Evolutionary conservation across 2,329 filamentous ascomycete species (phyloP).

Genomic region (Stachybotrys chlorohalonatus): DNA sequence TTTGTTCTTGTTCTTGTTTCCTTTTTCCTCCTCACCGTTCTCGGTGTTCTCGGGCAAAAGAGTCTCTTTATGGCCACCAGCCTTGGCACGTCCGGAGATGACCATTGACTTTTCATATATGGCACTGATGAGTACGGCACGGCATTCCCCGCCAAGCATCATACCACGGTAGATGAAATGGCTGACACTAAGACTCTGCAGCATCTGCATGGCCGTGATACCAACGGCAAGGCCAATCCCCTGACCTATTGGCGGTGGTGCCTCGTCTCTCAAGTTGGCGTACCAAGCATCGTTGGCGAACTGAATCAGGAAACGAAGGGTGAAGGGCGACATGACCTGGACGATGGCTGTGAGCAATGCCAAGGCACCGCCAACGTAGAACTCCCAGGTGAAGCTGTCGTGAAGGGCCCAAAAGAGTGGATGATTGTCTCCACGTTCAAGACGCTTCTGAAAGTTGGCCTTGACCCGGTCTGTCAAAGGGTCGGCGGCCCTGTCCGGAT

Average conservation of each 20-base stretch:
- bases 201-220: conserved; percentile 75
- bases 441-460: conserved; percentile 59
- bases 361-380: conserved; percentile 74
- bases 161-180: conserved; percentile 92
- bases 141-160: conserved; percentile 77
- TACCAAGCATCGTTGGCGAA: conserved; percentile 75
- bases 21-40: conserved; percentile 34
- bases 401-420: conserved; percentile 74
- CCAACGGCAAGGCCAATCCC: conserved; percentile 80
- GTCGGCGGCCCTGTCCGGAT: conserved; percentile 67
- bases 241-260: conserved; percentile 58
- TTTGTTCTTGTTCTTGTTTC: conserved; percentile 28
- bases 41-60: conserved; percentile 28
- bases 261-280: conserved; percentile 40
- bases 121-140: conserved; percentile 72
- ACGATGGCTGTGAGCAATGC: conserved; percentile 64
- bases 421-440: conserved; percentile 58
- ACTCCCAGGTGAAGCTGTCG: conserved; percentile 78
- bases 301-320: conserved; percentile 74
- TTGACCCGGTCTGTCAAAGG: conserved; percentile 58
- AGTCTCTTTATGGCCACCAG: conserved; percentile 51
- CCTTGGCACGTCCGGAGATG: conserved; percentile 78
- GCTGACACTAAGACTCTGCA: conserved; percentile 72
- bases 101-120: conserved; percentile 93
- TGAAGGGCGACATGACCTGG: conserved; percentile 77